Conservation (phyloP, 805 yeast genomes). For the Starmerella apicola region DNA sequence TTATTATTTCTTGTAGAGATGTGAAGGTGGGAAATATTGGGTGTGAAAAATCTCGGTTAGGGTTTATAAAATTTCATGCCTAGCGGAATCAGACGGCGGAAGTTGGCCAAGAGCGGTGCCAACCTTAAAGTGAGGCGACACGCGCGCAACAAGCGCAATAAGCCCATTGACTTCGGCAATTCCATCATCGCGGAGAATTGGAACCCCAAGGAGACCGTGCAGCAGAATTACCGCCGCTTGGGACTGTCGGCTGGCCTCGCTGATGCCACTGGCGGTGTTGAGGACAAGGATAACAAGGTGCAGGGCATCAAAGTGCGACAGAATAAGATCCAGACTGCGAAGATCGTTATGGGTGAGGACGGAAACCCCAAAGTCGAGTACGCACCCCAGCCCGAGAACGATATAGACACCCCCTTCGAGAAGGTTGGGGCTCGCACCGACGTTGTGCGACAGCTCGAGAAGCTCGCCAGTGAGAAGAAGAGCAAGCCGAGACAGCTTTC, state of each 20-base stretch:
- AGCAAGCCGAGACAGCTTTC: conserved; percentile 34
- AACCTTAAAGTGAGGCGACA: conserved; percentile 59
- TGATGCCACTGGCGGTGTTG: conserved; percentile 68
- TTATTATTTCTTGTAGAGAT: background rate
- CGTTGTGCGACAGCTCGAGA: conserved; percentile 61
- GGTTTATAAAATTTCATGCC: conserved; percentile 24
- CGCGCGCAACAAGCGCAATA: conserved; percentile 53
- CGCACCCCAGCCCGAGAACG: conserved; percentile 29
- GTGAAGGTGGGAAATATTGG: background rate
- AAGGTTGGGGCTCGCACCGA: conserved; percentile 43
- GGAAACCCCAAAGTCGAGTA: conserved; percentile 20
- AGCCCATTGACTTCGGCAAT: conserved; percentile 53
- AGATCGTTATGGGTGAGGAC: conserved; percentile 23
- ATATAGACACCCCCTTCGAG: conserved; percentile 53
- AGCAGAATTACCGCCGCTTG: conserved; percentile 73
- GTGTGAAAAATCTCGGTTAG: background rate
- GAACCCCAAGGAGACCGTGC: conserved; percentile 70
- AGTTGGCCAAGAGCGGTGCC: conserved; percentile 50
- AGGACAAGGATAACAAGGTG: conserved; percentile 34
- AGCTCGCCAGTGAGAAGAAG: conserved; percentile 36
- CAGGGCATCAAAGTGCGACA: conserved; percentile 19
- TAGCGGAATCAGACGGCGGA: conserved; percentile 63
- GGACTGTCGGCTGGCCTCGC: conserved; percentile 65
- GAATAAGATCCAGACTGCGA: conserved; percentile 25
- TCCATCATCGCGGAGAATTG: conserved; percentile 81